phyloP scores from a whole-genome alignment of 73 alveolate species.

The Tetrahymena elliotti region DNA sequence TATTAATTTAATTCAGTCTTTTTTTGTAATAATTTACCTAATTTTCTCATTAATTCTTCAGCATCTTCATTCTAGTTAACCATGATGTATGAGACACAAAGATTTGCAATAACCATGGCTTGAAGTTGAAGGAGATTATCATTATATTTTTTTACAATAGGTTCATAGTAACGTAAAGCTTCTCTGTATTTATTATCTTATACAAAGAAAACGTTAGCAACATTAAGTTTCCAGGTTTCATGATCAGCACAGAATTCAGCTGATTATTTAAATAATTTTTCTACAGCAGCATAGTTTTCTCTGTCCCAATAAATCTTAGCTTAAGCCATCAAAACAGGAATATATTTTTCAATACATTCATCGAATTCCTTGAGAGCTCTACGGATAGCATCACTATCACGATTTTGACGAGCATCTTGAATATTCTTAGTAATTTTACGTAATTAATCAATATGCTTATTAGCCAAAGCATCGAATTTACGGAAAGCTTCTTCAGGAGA shows the following conservation, averaged over 20 bases:
- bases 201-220: constrained; percentile 97
- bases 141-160: constrained; percentile 84
- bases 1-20: too few species aligned
- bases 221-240: constrained; percentile 90
- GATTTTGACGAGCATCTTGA: constrained; percentile 86
- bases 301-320: constrained; percentile 99
- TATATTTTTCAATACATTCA: constrained; percentile 84
- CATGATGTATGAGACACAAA: constrained; percentile 97
- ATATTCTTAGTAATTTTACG: constrained; percentile 86
- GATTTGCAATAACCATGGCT: constrained; percentile 97
- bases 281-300: constrained; percentile 93
- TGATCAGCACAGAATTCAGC: constrained; percentile 98
- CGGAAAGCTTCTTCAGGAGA: constrained; percentile 97
- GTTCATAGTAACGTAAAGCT: constrained; percentile 96
- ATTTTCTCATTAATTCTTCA: constrained; percentile 94
- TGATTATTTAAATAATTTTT: constrained; percentile 91
- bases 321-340: constrained; percentile 97
- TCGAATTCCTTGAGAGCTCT: constrained; percentile 86
- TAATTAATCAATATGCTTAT: constrained; percentile 86
- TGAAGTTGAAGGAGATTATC: constrained; percentile 92
- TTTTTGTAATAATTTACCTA: not conserved
- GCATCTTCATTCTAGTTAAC: constrained; percentile 96
- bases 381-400: constrained; percentile 89
- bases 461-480: constrained; percentile 92
- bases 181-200: constrained; percentile 95